phyloP scores from a whole-genome alignment of 108 stramenopile genomes.

The Nitzschia inconspicua region DNA sequence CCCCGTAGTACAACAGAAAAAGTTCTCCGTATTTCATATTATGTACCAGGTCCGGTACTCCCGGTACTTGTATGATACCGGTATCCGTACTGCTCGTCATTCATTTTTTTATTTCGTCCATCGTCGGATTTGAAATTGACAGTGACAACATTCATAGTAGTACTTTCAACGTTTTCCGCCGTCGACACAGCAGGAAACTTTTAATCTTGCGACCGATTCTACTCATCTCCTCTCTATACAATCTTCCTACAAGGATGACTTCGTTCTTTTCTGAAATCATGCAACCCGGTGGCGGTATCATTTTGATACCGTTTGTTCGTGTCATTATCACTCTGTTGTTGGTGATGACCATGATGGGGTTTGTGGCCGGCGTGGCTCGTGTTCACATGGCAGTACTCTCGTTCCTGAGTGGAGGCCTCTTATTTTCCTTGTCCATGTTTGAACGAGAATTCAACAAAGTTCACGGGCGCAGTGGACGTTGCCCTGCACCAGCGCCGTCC shows the following conservation, averaged over 20 bases:
- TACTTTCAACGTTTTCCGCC: no score
- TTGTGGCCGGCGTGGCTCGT: conserved; percentile 66
- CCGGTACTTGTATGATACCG: no score
- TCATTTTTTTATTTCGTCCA: no score
- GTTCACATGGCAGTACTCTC: conserved; percentile 86
- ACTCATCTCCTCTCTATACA: not conserved
- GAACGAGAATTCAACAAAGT: conserved; percentile 77
- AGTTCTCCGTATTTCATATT: no score
- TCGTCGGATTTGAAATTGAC: no score
- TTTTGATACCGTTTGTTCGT: conserved; percentile 81
- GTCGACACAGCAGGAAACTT: no score
- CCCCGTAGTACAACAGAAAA: not conserved
- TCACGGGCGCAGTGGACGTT: no score
- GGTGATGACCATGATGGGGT: conserved; percentile 47
- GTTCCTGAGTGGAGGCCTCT: conserved; percentile 59
- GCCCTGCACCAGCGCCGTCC: no score
- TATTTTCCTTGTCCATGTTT: conserved; percentile 74
- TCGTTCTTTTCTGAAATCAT: conserved; percentile 40
- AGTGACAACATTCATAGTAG: no score
- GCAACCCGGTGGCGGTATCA: conserved; percentile 80
- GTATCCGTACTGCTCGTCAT: no score
- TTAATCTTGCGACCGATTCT: no score
- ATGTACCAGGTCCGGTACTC: no score
- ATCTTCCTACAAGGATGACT: not conserved
- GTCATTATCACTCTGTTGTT: conserved; percentile 64